Evolutionary conservation across 345 rosid genomes (phyloP).

Genomic region (Gossypium sturtianum): DNA sequence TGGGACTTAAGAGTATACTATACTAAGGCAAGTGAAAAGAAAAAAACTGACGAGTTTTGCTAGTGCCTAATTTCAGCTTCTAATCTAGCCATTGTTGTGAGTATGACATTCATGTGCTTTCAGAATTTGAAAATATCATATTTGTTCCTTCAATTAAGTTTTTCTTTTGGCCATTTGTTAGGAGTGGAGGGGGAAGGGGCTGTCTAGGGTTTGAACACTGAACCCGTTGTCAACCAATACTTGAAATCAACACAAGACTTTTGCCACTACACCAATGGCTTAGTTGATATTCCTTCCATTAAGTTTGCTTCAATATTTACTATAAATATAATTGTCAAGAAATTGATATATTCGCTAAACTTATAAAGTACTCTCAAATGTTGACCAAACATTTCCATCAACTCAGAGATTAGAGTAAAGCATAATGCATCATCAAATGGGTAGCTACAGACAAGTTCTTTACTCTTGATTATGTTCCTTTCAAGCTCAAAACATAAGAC

Average conservation of each 20-base stretch:
- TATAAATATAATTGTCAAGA: background rate
- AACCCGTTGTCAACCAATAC: too few species aligned
- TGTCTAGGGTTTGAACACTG: too few species aligned
- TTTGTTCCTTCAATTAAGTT: background rate
- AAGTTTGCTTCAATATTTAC: background rate
- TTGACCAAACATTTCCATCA: background rate
- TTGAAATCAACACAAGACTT: too few species aligned
- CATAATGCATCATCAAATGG: background rate
- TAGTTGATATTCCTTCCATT: too few species aligned
- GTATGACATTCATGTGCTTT: background rate
- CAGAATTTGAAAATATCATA: background rate
- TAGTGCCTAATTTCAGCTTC: background rate
- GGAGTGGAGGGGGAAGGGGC: too few species aligned
- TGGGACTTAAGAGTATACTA: background rate
- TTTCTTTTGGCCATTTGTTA: too few species aligned
- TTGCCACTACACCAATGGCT: too few species aligned
- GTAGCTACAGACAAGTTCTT: background rate
- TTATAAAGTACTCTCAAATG: background rate
- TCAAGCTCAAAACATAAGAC: background rate
- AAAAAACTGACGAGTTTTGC: background rate
- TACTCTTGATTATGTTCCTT: background rate
- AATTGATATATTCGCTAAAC: background rate
- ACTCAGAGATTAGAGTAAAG: background rate
- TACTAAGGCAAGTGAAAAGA: background rate
- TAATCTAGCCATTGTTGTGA: background rate